These are phyloP conservation scores for Aphanomyces invadans DNA, from an alignment of 352 stramenopile genomes.

Conservation along the genomic window DNA sequence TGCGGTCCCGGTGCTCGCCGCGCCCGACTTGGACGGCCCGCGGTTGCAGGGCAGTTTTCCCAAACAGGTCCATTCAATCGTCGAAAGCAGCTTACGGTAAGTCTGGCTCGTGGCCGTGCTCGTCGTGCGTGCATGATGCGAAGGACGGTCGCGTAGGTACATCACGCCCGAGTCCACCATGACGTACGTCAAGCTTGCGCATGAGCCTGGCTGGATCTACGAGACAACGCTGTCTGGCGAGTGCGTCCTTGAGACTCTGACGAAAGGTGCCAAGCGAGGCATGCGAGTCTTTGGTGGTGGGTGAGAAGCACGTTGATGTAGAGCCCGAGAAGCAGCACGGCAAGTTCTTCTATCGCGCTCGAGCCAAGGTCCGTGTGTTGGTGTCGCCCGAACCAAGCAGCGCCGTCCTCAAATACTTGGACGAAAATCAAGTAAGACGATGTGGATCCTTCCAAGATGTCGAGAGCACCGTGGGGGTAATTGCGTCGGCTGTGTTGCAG, in stretches of 20 bases:
- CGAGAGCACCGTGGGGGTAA: no score
- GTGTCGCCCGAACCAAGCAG: constrained; percentile 61
- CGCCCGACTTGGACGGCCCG: constrained; percentile 68
- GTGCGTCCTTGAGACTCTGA: constrained; percentile 36
- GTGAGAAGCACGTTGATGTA: constrained; percentile 34
- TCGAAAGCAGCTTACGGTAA: constrained; percentile 66
- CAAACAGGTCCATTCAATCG: constrained; percentile 58
- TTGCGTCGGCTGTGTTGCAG: no score
- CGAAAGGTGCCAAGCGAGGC: constrained; percentile 11
- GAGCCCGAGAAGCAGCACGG: constrained; percentile 71
- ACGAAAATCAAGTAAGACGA: constrained; percentile 15
- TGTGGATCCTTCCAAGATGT: not conserved
- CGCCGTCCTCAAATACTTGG: constrained; percentile 39
- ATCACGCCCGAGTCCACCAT: constrained; percentile 63
- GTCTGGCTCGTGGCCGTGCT: no score
- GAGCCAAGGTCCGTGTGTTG: constrained; percentile 32
- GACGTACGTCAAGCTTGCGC: constrained; percentile 75
- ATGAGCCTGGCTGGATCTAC: constrained; percentile 66
- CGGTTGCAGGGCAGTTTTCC: constrained; percentile 55
- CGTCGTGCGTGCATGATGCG: no score
- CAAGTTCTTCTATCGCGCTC: constrained; percentile 75
- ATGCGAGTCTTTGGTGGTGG: not conserved
- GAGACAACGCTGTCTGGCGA: constrained; percentile 75
- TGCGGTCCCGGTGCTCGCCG: constrained; percentile 55
- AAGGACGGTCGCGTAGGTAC: constrained; percentile 27